phyloP scores from a whole-genome alignment of 805 yeast genomes.

The Kuraishia hungarica region DNA sequence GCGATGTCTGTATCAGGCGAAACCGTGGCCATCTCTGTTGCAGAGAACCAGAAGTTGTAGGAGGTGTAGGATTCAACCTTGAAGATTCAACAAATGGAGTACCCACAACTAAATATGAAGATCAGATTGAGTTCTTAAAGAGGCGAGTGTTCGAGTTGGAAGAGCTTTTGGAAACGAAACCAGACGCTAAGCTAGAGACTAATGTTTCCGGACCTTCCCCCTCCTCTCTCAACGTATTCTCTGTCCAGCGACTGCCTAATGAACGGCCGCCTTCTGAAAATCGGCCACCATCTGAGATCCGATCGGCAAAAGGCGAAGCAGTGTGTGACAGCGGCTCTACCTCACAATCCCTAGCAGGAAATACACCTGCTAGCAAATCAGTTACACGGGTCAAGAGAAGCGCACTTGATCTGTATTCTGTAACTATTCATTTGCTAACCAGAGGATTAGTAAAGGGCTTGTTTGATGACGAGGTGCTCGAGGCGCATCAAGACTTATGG shows the following conservation, averaged over 20 bases:
- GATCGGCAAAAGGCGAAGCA: too few relatives aligned
- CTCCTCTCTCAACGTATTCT: background rate
- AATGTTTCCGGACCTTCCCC: background rate
- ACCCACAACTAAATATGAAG: background rate
- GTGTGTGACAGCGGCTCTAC: too few relatives aligned
- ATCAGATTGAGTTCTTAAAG: constrained; percentile 1
- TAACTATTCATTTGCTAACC: background rate
- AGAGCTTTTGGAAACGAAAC: background rate
- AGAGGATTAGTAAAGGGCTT: constrained; percentile 1
- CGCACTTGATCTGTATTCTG: background rate
- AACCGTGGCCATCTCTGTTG: constrained; percentile 21
- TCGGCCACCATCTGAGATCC: background rate
- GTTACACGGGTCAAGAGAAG: background rate
- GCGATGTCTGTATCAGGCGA: constrained; percentile 31
- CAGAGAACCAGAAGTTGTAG: constrained; percentile 24
- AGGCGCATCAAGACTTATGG: background rate
- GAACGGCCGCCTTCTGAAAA: background rate
- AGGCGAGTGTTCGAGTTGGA: background rate
- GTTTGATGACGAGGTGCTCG: constrained; percentile 1
- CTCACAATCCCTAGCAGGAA: background rate
- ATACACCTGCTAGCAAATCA: background rate
- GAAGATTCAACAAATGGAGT: background rate
- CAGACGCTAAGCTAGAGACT: background rate
- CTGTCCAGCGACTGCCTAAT: background rate
- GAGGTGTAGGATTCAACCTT: constrained; percentile 20